phyloP scores from a whole-genome alignment of 2,329 filamentous ascomycete genomes.

The Pseudophaeomoniella oleicola region DNA sequence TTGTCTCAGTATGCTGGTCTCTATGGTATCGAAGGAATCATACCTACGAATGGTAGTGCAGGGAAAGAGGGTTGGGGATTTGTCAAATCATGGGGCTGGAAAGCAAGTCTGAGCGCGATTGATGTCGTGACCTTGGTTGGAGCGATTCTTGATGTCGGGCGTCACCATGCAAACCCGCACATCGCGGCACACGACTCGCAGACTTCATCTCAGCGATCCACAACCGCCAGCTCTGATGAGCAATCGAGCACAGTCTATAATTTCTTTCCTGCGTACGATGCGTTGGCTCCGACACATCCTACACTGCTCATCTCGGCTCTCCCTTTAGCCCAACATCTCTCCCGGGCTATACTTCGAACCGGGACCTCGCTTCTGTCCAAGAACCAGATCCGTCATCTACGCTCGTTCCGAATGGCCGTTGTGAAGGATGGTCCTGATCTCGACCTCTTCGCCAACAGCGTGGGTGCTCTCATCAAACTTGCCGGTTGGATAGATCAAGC shows the following conservation, averaged over 20 bases:
- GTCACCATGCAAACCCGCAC: slow-evolving; percentile 6
- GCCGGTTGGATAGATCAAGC: slow-evolving; percentile 91
- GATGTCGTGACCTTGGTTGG: slow-evolving; percentile 90
- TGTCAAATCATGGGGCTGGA: slow-evolving; percentile 94
- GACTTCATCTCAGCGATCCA: slow-evolving; percentile 1
- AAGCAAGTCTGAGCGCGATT: slow-evolving; percentile 80
- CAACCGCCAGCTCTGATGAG: slow-evolving; percentile 1
- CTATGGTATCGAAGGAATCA: slow-evolving; percentile 87
- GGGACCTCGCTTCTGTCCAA: slow-evolving; percentile 86
- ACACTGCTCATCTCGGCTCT: slow-evolving; percentile 56
- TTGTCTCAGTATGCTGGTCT: slow-evolving; percentile 82
- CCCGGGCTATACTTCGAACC: slow-evolving; percentile 83
- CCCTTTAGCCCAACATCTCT: slow-evolving; percentile 72
- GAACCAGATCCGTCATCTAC: slow-evolving; percentile 80
- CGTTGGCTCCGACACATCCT: slow-evolving; percentile 31
- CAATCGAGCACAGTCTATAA: slow-evolving; percentile 13
- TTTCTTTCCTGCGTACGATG: slow-evolving; percentile 46
- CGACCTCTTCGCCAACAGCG: slow-evolving; percentile 69
- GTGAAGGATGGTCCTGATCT: slow-evolving; percentile 92
- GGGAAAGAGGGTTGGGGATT: slow-evolving; percentile 93
- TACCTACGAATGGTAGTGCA: slow-evolving; percentile 60
- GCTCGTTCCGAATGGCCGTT: slow-evolving; percentile 86
- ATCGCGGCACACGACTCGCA: background rate
- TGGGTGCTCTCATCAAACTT: slow-evolving; percentile 81
- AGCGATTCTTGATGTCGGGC: slow-evolving; percentile 80